phyloP scores from a whole-genome alignment of 176 grass and related monocot species.

The Ensete ventricosum region DNA sequence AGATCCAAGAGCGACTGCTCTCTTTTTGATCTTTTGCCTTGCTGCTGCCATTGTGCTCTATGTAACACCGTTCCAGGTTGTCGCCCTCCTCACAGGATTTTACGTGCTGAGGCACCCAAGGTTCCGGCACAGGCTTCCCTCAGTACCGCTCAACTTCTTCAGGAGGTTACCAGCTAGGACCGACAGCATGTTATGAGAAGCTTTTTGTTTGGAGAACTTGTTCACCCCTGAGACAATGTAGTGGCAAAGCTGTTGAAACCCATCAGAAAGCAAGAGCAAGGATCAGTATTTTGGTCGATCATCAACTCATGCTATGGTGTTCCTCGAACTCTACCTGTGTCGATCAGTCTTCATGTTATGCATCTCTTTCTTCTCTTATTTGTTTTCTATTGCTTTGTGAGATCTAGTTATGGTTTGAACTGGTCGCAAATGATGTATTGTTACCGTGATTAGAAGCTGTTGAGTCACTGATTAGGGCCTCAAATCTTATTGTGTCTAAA shows the following conservation, averaged over 20 bases:
- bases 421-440: background rate
- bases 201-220: background rate
- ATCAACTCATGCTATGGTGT: background rate
- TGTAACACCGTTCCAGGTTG: constrained; percentile 27
- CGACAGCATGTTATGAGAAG: constrained; percentile 38
- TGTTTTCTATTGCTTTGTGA: background rate
- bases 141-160: constrained; percentile 58
- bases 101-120: constrained; percentile 48
- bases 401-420: background rate
- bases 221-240: background rate
- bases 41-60: constrained; percentile 39
- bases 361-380: background rate
- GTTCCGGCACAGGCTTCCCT: constrained; percentile 46
- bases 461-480: too few species aligned
- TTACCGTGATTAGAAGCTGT: too few species aligned
- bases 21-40: constrained; percentile 16
- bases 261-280: background rate
- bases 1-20: constrained; percentile 18
- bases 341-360: background rate
- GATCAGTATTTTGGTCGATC: background rate
- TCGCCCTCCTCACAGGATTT: constrained; percentile 35
- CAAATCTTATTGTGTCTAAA: too few species aligned
- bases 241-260: background rate
- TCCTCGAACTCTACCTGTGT: background rate
- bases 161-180: constrained; percentile 40